A percentile compares a stretch with the other conserved stretches of the same genome.
These are phyloP conservation scores for Rhizoclosmatium globosum DNA, from an alignment of 192 early-diverging fungal genomes.

Conservation along the genomic window DNA sequence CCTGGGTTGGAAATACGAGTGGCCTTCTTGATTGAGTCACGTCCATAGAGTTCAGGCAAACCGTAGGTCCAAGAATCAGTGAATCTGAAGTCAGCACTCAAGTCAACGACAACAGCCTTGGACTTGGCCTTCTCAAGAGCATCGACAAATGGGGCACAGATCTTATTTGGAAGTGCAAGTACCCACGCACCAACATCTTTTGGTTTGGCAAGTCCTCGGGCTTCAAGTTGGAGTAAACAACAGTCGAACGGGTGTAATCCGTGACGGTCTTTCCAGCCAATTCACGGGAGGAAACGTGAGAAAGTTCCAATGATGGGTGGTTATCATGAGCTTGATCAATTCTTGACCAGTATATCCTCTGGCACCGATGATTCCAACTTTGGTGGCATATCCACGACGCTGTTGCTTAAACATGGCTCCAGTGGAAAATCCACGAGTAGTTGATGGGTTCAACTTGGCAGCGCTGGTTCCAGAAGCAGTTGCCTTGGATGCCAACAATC, in stretches of 20 bases:
- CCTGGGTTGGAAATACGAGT: constrained; percentile 89
- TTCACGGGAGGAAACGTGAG: constrained; percentile 94
- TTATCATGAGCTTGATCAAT: constrained; percentile 88
- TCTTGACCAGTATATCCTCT: constrained; percentile 97
- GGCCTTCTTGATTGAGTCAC: constrained; percentile 67
- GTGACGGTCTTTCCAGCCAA: constrained; percentile 86
- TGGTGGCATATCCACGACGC: constrained; percentile 71
- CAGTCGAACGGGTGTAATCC: constrained; percentile 72
- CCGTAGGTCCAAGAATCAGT: constrained; percentile 87
- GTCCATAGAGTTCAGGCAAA: constrained; percentile 64
- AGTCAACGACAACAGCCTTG: constrained; percentile 81
- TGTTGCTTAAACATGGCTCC: constrained; percentile 37
- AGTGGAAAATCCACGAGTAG: constrained; percentile 66
- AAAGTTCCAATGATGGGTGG: constrained; percentile 87
- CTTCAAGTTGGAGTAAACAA: constrained; percentile 84
- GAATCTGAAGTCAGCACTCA: constrained; percentile 95
- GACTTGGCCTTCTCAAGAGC: constrained; percentile 61
- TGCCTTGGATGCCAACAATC: constrained; percentile 43
- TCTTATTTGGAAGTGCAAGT: constrained; percentile 94
- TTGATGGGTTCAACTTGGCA: constrained; percentile 17
- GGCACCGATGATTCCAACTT: constrained; percentile 93
- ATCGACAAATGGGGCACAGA: constrained; percentile 92
- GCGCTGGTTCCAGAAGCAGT: constrained; percentile 35
- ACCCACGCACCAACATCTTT: constrained; percentile 94
- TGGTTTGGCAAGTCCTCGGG: constrained; percentile 69